Conservation (phyloP, 305 asterid genomes). For the Plantago coronopus region DNA sequence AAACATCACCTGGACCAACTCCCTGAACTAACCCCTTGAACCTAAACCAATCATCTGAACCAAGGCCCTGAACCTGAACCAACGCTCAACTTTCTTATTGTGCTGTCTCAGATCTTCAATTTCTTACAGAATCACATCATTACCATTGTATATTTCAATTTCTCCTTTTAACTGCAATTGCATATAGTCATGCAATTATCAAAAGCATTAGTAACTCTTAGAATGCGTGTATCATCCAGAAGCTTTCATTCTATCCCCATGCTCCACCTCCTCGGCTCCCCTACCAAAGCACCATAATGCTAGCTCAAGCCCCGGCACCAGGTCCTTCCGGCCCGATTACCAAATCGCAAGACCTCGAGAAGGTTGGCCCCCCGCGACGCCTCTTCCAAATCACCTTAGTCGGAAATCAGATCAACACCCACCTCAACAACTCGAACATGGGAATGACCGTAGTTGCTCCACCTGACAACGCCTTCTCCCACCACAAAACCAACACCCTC, state of each 20-base stretch:
- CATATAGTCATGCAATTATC: no score
- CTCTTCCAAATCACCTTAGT: constrained; percentile 42
- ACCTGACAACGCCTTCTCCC: constrained; percentile 42
- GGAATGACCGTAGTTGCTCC: constrained; percentile 53
- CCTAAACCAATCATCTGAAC: no score
- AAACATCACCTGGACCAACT: no score
- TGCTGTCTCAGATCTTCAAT: no score
- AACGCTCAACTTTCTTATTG: no score
- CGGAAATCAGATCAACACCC: constrained; percentile 48
- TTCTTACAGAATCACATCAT: no score
- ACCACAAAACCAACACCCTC: constrained; percentile 42
- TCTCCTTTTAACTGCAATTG: no score
- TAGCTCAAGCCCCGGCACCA: constrained; percentile 43
- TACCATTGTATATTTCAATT: no score
- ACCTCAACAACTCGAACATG: constrained; percentile 53
- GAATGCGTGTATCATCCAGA: no score
- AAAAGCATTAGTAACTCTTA: no score
- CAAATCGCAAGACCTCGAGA: constrained; percentile 45
- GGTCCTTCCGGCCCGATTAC: constrained; percentile 46
- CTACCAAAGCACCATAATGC: constrained; percentile 23
- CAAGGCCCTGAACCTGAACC: no score
- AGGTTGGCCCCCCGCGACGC: constrained; percentile 46
- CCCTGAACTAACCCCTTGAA: no score
- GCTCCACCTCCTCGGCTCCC: constrained; percentile 23
- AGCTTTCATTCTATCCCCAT: constrained; percentile 19